These are phyloP conservation scores for Coprinopsis cinerea DNA, from an alignment of 768 basidiomycete species.

Conservation along the genomic window DNA sequence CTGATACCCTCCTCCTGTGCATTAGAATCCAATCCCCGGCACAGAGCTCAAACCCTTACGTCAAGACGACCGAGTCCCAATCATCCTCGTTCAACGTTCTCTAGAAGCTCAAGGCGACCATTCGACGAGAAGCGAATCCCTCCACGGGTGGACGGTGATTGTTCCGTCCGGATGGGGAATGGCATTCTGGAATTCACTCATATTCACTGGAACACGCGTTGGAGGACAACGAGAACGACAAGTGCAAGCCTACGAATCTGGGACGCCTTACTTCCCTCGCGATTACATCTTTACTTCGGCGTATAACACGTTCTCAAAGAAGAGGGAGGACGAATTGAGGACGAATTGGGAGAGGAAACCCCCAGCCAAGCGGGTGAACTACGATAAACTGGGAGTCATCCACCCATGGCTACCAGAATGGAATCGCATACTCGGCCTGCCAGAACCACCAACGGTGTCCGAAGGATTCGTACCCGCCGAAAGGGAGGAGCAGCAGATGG, in stretches of 20 bases:
- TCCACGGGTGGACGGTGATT: constrained; percentile 87
- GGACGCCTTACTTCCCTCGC: constrained; percentile 67
- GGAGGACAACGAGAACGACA: constrained; percentile 80
- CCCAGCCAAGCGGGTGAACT: constrained; percentile 81
- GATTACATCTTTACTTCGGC: constrained; percentile 64
- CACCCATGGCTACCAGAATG: constrained; percentile 80
- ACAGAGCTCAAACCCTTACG: constrained; percentile 56
- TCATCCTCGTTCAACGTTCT: constrained; percentile 79
- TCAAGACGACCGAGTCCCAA: constrained; percentile 79
- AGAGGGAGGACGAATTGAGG: constrained; percentile 48
- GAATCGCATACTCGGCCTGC: constrained; percentile 58
- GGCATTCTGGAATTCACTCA: constrained; percentile 81
- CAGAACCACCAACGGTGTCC: neutral
- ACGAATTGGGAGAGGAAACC: constrained; percentile 75
- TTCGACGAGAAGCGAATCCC: constrained; percentile 29
- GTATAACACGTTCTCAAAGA: constrained; percentile 43
- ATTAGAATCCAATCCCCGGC: constrained; percentile 79
- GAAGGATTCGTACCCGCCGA: constrained; percentile 53
- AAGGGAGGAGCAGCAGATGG: too few relatives aligned
- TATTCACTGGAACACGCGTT: constrained; percentile 77
- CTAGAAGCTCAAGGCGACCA: constrained; percentile 32
- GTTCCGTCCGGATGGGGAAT: constrained; percentile 88
- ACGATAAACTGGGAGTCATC: constrained; percentile 51
- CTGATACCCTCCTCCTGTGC: neutral
- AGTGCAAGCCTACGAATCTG: constrained; percentile 80